Conservation (phyloP, 768 basidiomycete genomes). For the Lactarius psammicola region DNA sequence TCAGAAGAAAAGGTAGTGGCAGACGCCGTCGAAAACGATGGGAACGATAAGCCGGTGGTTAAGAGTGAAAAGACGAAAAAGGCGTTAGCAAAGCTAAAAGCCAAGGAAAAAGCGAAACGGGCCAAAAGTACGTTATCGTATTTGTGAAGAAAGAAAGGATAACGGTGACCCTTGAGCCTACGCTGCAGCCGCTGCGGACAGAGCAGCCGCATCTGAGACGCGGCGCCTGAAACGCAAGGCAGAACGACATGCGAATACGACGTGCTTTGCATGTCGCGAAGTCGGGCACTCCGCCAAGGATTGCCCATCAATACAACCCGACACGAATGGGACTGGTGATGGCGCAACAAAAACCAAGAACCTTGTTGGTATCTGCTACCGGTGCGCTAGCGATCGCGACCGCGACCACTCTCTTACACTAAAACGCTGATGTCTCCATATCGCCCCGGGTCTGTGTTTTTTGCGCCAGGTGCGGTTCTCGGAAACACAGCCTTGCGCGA, state of each 20-base stretch:
- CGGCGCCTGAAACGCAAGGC: conserved; percentile 64
- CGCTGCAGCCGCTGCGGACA: conserved; percentile 30
- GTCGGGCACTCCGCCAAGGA: conserved; percentile 81
- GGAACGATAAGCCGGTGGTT: conserved; percentile 31
- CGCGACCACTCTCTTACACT: not conserved
- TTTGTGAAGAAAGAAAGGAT: not conserved
- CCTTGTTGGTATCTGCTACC: conserved; percentile 63
- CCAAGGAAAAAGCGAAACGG: conserved; percentile 31
- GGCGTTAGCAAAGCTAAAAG: conserved; percentile 34
- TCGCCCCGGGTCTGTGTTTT: not conserved
- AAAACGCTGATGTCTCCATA: not conserved
- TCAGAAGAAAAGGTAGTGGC: conserved; percentile 31
- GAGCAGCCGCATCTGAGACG: conserved; percentile 47
- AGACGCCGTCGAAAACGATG: conserved; percentile 9
- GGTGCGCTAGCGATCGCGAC: conserved; percentile 28
- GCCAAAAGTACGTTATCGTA: conserved; percentile 31
- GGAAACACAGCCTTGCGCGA: conserved; percentile 70
- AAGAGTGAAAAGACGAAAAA: conserved; percentile 35
- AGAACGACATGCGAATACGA: conserved; percentile 55
- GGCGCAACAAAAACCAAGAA: conserved; percentile 44
- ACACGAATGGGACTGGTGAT: conserved; percentile 33
- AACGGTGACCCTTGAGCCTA: not conserved
- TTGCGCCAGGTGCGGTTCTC: conserved; percentile 70
- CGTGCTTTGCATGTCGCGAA: conserved; percentile 85
- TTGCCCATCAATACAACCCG: conserved; percentile 53